phyloP scores from a whole-genome alignment of 116 monocot species.

The Papilionanthe hybrid region DNA sequence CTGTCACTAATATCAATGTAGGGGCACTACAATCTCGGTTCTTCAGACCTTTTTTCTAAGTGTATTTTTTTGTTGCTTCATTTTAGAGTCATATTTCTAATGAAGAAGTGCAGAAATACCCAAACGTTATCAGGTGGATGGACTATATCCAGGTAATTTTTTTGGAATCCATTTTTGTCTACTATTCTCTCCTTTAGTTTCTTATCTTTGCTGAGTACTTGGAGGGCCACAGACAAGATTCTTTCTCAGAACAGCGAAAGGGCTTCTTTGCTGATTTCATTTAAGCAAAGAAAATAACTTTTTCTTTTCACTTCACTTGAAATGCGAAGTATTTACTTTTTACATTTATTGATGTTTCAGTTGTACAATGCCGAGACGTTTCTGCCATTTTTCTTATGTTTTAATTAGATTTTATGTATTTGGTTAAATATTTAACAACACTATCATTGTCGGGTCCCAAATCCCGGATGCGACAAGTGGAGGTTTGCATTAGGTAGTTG shows the following conservation, averaged over 20 bases:
- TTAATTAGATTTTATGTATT: background rate
- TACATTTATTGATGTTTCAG: background rate
- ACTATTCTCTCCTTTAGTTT: background rate
- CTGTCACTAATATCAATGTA: background rate
- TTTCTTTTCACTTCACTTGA: background rate
- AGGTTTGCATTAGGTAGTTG: too few relatives aligned
- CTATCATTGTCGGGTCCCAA: too few relatives aligned
- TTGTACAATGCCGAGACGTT: background rate
- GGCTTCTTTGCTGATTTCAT: background rate
- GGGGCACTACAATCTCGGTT: background rate
- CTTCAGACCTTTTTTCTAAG: constrained; percentile 3
- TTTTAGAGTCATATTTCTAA: constrained; percentile 53
- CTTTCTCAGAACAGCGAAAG: background rate
- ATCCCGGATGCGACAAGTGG: too few relatives aligned
- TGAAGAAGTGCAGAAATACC: constrained; percentile 33
- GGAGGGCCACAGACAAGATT: background rate
- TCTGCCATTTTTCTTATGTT: background rate
- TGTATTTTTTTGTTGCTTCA: constrained; percentile 4
- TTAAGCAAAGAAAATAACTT: background rate
- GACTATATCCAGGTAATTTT: constrained; percentile 88
- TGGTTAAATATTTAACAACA: background rate
- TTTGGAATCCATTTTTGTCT: background rate
- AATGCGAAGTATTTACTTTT: background rate
- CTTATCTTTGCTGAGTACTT: background rate
- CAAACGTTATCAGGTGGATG: constrained; percentile 77